Percentiles rank a stretch among this genome's conserved stretches.
These are phyloP conservation scores for Trichoderma virens DNA, from an alignment of 495 filamentous ascomycete species.

Conservation along the genomic window DNA sequence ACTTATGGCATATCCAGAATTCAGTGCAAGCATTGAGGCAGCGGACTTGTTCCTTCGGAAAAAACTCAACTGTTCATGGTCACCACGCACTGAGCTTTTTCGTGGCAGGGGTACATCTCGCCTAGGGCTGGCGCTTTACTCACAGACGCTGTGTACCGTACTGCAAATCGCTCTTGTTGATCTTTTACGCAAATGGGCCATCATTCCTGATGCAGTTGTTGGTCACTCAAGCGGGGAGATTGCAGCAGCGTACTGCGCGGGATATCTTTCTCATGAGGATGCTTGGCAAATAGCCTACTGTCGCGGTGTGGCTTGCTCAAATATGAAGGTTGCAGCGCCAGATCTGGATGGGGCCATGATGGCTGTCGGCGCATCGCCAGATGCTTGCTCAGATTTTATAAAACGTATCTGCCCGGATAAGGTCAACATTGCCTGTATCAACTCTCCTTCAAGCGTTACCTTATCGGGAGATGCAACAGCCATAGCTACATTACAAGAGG, in stretches of 20 bases:
- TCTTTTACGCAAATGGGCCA: slow-evolving; percentile 42
- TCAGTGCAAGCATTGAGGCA: slow-evolving; percentile 20
- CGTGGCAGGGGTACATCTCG: slow-evolving; percentile 18
- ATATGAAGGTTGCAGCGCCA: slow-evolving; percentile 11
- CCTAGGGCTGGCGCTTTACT: slow-evolving; percentile 27
- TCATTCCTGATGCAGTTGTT: slow-evolving; percentile 41
- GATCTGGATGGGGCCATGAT: slow-evolving; percentile 32
- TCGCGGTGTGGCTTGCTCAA: slow-evolving; percentile 20
- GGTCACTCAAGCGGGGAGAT: slow-evolving; percentile 64
- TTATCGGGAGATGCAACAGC: slow-evolving; percentile 32
- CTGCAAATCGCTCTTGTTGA: slow-evolving; percentile 48
- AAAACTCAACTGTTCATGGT: slow-evolving; percentile 23
- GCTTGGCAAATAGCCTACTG: slow-evolving; percentile 42
- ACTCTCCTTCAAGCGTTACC: slow-evolving; percentile 40
- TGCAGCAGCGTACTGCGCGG: slow-evolving; percentile 41
- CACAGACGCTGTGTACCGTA: slow-evolving; percentile 40
- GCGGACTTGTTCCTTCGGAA: slow-evolving; percentile 30
- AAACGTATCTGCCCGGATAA: slow-evolving; percentile 13
- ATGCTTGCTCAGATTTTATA: slow-evolving; percentile 21
- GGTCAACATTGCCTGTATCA: slow-evolving; percentile 38
- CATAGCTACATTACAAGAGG: slow-evolving; percentile 26
- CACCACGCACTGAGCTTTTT: slow-evolving; percentile 22
- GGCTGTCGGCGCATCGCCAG: slow-evolving; percentile 29
- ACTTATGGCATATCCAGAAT: slow-evolving; percentile 28
- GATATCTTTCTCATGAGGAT: slow-evolving; percentile 31